Evolutionary conservation across 495 filamentous ascomycete species (phyloP).

Genomic region (Aspergillus bertholletiae): DNA sequence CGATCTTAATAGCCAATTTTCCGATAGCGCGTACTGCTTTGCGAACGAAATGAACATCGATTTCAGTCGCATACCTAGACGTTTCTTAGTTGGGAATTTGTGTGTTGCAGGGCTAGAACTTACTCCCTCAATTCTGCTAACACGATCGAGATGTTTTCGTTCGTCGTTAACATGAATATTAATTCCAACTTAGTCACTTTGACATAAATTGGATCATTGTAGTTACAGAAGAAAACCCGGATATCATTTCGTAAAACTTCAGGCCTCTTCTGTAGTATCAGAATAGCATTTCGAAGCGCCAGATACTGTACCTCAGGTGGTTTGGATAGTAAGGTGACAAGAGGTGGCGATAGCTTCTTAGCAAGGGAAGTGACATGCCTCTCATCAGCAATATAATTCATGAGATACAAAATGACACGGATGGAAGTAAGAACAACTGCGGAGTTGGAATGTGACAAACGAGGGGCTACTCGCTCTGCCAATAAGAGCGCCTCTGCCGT

Average conservation of each 20-base stretch:
- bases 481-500: constrained; percentile 80
- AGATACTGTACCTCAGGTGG: constrained; percentile 97
- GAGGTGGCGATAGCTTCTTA: constrained; percentile 88
- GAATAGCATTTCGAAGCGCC: constrained; percentile 86
- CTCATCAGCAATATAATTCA: constrained; percentile 97
- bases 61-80: constrained; percentile 84
- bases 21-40: constrained; percentile 98
- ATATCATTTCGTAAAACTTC: constrained; percentile 97
- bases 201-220: constrained; percentile 99
- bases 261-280: constrained; percentile 89
- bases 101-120: constrained; percentile 12
- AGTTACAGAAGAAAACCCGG: constrained; percentile 99
- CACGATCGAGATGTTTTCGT: constrained; percentile 94
- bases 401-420: constrained; percentile 91
- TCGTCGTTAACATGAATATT: constrained; percentile 97
- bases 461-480: constrained; percentile 89
- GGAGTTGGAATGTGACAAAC: constrained; percentile 93
- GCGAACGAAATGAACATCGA: constrained; percentile 97
- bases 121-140: constrained; percentile 91
- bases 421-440: constrained; percentile 95
- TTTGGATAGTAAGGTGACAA: constrained; percentile 94
- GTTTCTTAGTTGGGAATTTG: constrained; percentile 5
- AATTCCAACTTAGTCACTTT: constrained; percentile 99
- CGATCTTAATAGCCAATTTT: constrained; percentile 98
- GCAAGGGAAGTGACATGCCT: constrained; percentile 87